Evolutionary conservation across 352 stramenopile species (phyloP).

Genomic region (Halophytophthora polymorphica): DNA sequence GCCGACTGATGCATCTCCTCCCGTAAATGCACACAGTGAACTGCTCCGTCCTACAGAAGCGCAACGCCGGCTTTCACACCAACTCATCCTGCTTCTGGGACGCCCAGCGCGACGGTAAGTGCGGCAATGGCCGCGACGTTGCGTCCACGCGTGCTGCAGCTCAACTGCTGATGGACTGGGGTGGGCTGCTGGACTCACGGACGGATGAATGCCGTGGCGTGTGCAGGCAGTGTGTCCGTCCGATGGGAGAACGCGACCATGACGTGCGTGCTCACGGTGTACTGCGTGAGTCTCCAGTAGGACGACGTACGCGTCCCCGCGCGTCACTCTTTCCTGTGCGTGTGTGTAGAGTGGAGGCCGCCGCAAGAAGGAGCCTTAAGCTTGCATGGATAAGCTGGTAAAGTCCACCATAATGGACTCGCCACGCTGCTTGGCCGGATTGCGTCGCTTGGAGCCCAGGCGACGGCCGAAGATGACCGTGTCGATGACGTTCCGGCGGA

Average conservation of each 20-base stretch:
- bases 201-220: conserved; percentile 7
- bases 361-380: conserved; percentile 18
- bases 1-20: too few species aligned
- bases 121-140: too few species aligned
- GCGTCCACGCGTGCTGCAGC: background rate
- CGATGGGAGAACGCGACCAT: conserved; percentile 75
- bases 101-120: conserved; percentile 73
- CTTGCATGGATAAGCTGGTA: conserved; percentile 58
- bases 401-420: conserved; percentile 86
- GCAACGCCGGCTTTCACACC: conserved; percentile 83
- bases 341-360: background rate
- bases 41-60: conserved; percentile 87
- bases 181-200: conserved; percentile 1
- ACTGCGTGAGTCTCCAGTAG: conserved; percentile 71
- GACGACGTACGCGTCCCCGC: background rate
- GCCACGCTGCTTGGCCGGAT: conserved; percentile 33
- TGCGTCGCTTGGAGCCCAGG: conserved; percentile 29
- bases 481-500: conserved; percentile 82
- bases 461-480: conserved; percentile 75
- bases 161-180: conserved; percentile 1
- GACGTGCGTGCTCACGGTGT: conserved; percentile 67
- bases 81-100: conserved; percentile 89
- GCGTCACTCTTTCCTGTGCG: conserved; percentile 9
- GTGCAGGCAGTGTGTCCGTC: conserved; percentile 65
- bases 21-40: conserved; percentile 53